Conservation (phyloP, 306 rosid genomes). For the Begonia masoniana region DNA sequence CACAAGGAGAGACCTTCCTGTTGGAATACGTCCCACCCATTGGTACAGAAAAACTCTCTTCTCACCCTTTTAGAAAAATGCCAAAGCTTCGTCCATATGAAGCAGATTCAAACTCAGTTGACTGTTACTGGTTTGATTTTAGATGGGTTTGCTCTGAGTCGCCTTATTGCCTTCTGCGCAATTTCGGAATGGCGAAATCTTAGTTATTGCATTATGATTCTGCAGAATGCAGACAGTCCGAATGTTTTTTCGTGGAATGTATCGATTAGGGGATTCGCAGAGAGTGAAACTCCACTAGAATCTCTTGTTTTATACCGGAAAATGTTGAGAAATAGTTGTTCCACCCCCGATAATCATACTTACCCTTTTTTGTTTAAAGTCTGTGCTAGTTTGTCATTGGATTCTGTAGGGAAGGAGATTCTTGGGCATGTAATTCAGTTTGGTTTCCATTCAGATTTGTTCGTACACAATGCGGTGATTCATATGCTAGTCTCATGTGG, state of each 20-base stretch:
- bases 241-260: constrained; percentile 70
- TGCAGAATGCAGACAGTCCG: constrained; percentile 18
- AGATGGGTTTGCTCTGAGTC: constrained; percentile 45
- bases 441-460: constrained; percentile 45
- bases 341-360: constrained; percentile 57
- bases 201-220: constrained; percentile 36
- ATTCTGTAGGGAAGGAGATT: constrained; percentile 30
- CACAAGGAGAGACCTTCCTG: constrained; percentile 28
- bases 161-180: constrained; percentile 68
- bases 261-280: constrained; percentile 47
- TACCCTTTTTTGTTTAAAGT: constrained; percentile 51
- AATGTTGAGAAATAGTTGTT: constrained; percentile 33
- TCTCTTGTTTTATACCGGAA: constrained; percentile 36
- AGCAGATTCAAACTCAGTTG: constrained; percentile 71
- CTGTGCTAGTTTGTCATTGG: constrained; percentile 34
- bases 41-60: constrained; percentile 35
- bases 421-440: constrained; percentile 50
- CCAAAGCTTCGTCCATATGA: constrained; percentile 44
- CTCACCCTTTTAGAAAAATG: constrained; percentile 53
- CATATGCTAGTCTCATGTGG: constrained; percentile 47
- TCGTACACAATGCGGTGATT: constrained; percentile 56
- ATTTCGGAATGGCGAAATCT: constrained; percentile 38
- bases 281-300: constrained; percentile 32
- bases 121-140: constrained; percentile 32
- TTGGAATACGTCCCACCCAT: constrained; percentile 48